Percentiles rank a stretch among this genome's conserved stretches.
phyloP scores from a whole-genome alignment of 2,329 filamentous ascomycete genomes.

The Simplicillium sp. region DNA sequence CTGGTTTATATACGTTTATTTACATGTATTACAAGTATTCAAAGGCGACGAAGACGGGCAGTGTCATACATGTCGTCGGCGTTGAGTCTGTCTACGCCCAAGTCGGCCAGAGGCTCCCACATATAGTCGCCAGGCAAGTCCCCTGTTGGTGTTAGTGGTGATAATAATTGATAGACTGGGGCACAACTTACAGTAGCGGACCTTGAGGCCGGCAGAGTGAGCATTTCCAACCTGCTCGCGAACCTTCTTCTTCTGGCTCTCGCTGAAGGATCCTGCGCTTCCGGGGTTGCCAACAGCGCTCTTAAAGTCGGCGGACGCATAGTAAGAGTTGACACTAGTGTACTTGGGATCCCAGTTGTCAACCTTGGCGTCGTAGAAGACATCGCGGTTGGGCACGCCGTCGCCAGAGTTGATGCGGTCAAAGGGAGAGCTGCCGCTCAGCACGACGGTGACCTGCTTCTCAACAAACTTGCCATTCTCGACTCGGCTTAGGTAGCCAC shows the following conservation, averaged over 20 bases:
- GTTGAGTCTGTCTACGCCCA: conserved; percentile 9
- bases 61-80: conserved; percentile 9
- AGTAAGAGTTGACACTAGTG: conserved; percentile 8
- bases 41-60: conserved; percentile 4
- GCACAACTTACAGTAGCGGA: conserved; percentile 10
- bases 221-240: conserved; percentile 6
- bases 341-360: conserved; percentile 6
- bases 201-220: conserved; percentile 8
- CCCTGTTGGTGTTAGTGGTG: background rate
- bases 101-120: conserved; percentile 8
- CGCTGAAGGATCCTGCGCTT: conserved; percentile 4
- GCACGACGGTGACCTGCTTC: conserved; percentile 58
- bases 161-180: too few relatives aligned
- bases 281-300: conserved; percentile 6
- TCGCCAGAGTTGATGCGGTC: conserved; percentile 7
- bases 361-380: conserved; percentile 8
- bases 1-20: conserved; percentile 9
- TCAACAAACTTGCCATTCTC: conserved; percentile 38
- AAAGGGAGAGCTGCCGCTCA: conserved; percentile 42
- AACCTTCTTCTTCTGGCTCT: conserved; percentile 6
- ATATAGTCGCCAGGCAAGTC: conserved; percentile 10
- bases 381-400: conserved; percentile 6
- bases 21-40: conserved; percentile 12
- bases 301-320: conserved; percentile 8
- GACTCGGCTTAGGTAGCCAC: conserved; percentile 46